Percentiles rank a stretch among this genome's conserved stretches.
Conservation (phyloP, 163 green algal genomes). For the Coccomyxa subellipsoidea region DNA sequence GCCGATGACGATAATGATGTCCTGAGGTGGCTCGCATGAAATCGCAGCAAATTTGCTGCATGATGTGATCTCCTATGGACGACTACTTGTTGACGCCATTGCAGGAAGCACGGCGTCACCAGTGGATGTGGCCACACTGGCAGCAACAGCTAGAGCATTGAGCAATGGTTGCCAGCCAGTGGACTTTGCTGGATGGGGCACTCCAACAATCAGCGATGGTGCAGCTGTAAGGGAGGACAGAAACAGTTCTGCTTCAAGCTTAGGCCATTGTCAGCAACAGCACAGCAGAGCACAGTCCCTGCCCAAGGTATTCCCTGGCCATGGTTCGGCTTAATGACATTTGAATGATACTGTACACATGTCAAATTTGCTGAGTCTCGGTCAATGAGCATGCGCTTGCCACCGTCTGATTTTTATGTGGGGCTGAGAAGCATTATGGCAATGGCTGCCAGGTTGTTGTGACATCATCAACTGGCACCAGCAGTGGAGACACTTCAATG, state of each 20-base stretch:
- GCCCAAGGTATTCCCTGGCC: not conserved
- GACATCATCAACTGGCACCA: not conserved
- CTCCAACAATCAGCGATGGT: not conserved
- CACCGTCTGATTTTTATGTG: not conserved
- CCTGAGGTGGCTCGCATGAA: not conserved
- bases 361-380: not conserved
- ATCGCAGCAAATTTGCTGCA: not conserved
- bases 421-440: not conserved
- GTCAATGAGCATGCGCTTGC: not conserved
- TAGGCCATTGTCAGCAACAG: not conserved
- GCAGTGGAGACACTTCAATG: not conserved
- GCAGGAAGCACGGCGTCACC: not conserved
- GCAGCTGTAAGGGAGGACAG: not conserved
- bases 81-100: too few species aligned
- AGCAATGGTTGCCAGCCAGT: not conserved
- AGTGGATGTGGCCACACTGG: not conserved
- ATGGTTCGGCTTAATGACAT: not conserved
- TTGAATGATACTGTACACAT: not conserved
- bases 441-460: not conserved
- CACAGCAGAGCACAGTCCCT: not conserved
- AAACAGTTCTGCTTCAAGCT: too few species aligned
- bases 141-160: constrained; percentile 4
- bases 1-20: not conserved
- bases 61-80: too few species aligned
- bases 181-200: not conserved